Evolutionary conservation across 1,139 yeast genomes (phyloP).

Genomic region (Blastobotrys persicus): DNA sequence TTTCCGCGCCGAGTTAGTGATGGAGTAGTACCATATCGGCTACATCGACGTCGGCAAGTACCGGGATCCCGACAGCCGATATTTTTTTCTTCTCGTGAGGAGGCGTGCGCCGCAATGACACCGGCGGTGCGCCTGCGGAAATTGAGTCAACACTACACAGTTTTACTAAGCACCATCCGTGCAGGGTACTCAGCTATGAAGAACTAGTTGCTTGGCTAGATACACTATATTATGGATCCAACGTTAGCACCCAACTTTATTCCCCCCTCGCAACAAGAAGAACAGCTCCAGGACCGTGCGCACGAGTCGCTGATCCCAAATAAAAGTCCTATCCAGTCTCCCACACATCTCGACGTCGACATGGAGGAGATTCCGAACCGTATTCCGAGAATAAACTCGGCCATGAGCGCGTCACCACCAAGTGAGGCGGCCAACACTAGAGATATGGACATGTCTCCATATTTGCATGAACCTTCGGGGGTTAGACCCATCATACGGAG

Average conservation of each 20-base stretch:
- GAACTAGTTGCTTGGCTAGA: not conserved
- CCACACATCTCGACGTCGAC: not conserved
- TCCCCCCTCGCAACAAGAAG: constrained; percentile 37
- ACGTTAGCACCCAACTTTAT: constrained; percentile 40
- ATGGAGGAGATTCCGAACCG: constrained; percentile 20
- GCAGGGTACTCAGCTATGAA: not conserved
- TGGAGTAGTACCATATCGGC: not conserved
- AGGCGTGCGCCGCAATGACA: not conserved
- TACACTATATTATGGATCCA: constrained; percentile 37
- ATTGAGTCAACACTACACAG: not conserved
- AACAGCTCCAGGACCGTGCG: constrained; percentile 20
- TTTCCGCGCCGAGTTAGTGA: no score
- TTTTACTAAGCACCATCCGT: not conserved
- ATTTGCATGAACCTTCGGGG: constrained; percentile 33
- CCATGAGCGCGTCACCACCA: constrained; percentile 18
- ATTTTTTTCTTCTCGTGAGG: not conserved
- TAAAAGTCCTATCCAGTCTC: constrained; percentile 59
- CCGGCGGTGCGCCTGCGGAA: not conserved
- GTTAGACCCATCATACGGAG: constrained; percentile 47
- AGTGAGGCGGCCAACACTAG: not conserved
- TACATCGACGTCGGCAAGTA: not conserved
- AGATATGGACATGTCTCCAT: constrained; percentile 12
- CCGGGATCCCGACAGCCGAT: not conserved
- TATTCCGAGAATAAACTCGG: constrained; percentile 25
- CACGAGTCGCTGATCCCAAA: constrained; percentile 44